Conservation (phyloP, 192 early-diverging fungal species). For the Piromyces finnis region DNA sequence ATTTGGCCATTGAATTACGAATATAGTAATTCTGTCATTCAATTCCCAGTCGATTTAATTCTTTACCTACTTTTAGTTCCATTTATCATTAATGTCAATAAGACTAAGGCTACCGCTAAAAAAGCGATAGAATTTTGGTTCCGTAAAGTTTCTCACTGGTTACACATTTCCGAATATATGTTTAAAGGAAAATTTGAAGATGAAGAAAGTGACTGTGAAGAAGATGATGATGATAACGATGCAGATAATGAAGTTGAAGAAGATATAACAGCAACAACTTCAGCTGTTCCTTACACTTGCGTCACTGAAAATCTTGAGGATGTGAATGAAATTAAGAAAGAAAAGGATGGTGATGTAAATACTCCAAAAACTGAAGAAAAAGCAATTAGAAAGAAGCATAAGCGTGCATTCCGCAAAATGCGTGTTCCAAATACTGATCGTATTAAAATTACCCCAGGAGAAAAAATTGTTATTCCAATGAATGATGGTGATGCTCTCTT, state of each 20-base stretch:
- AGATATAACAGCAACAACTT: background rate
- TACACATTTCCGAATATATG: slow-evolving; percentile 71
- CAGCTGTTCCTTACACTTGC: too few relatives aligned
- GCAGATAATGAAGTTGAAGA: background rate
- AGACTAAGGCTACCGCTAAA: slow-evolving; percentile 38
- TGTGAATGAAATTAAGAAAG: too few relatives aligned
- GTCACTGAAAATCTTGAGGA: too few relatives aligned
- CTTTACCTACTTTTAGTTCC: slow-evolving; percentile 60
- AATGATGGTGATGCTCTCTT: slow-evolving; percentile 12
- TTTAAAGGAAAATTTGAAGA: slow-evolving; percentile 44
- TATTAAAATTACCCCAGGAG: slow-evolving; percentile 58
- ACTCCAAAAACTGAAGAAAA: too few relatives aligned
- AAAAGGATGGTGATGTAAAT: too few relatives aligned
- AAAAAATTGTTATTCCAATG: slow-evolving; percentile 63
- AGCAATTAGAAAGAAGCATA: too few relatives aligned
- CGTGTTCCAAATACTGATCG: slow-evolving; percentile 75
- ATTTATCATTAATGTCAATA: slow-evolving; percentile 27
- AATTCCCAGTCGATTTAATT: slow-evolving; percentile 60
- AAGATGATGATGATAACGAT: slow-evolving; percentile 14
- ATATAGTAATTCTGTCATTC: slow-evolving; percentile 43
- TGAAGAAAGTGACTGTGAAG: slow-evolving; percentile 54
- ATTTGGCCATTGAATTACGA: slow-evolving; percentile 45
- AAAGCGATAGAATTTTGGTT: slow-evolving; percentile 53
- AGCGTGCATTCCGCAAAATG: slow-evolving; percentile 36
- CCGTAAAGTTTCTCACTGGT: slow-evolving; percentile 29